Conservation (phyloP, 805 yeast genomes). For the Saturnispora halmiae region DNA sequence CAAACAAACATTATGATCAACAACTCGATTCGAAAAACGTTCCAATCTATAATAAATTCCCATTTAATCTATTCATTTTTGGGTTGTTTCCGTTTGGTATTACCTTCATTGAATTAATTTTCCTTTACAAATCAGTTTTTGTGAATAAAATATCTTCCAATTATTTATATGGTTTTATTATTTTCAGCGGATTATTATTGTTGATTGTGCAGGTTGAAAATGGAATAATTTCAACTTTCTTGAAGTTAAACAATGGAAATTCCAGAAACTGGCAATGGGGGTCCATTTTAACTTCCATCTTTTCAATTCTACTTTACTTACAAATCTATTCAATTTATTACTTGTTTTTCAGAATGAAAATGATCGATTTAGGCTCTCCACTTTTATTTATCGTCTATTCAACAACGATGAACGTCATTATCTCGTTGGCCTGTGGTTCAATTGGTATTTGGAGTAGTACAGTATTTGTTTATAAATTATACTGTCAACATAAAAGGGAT, state of each 20-base stretch:
- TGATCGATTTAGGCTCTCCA: slow-evolving; percentile 58
- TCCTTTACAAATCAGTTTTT: slow-evolving; percentile 71
- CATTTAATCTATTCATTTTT: slow-evolving; percentile 37
- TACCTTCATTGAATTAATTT: slow-evolving; percentile 68
- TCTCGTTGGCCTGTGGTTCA: slow-evolving; percentile 69
- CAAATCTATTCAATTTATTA: slow-evolving; percentile 62
- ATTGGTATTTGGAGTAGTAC: slow-evolving; percentile 62
- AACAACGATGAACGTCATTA: slow-evolving; percentile 48
- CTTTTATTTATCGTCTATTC: slow-evolving; percentile 67
- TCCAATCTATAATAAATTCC: slow-evolving; percentile 29
- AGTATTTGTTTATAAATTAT: slow-evolving; percentile 53
- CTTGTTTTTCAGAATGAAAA: slow-evolving; percentile 44
- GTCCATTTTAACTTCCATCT: slow-evolving; percentile 57
- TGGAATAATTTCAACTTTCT: slow-evolving; percentile 58
- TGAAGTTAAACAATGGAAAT: slow-evolving; percentile 41
- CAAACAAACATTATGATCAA: no score
- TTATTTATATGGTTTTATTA: slow-evolving; percentile 53
- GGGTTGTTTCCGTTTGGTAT: slow-evolving; percentile 75
- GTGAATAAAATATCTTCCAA: slow-evolving; percentile 61
- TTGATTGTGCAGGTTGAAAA: slow-evolving; percentile 60
- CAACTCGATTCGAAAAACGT: no score
- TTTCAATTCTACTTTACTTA: slow-evolving; percentile 65
- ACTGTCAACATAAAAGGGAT: slow-evolving; percentile 32
- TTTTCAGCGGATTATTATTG: slow-evolving; percentile 50
- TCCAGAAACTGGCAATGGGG: slow-evolving; percentile 79